Evolutionary conservation across 352 stramenopile species (phyloP).

Genomic region (Phytophthora syringae): DNA sequence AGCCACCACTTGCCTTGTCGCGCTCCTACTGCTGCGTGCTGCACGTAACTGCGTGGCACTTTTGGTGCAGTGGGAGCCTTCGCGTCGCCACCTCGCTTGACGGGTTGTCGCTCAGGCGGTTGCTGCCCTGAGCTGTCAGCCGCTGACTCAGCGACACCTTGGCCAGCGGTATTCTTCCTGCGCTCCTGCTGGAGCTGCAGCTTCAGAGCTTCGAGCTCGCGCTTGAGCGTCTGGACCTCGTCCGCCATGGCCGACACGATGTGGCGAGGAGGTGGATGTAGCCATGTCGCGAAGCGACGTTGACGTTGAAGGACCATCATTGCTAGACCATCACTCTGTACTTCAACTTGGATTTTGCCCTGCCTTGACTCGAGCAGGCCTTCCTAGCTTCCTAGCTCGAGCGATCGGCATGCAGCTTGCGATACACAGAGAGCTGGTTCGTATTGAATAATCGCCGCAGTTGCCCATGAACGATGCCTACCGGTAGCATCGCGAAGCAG

Average conservation of each 20-base stretch:
- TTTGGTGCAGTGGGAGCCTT: constrained; percentile 4
- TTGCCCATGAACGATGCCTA: not conserved
- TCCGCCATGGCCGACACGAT: constrained; percentile 28
- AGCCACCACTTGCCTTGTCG: constrained; percentile 77
- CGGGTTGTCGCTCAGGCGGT: constrained; percentile 7
- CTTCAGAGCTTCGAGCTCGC: constrained; percentile 62
- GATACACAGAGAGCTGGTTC: not conserved
- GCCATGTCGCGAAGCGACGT: constrained; percentile 50
- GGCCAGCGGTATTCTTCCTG: constrained; percentile 28
- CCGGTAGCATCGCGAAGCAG: not conserved
- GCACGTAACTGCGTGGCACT: constrained; percentile 23
- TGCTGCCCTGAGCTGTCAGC: not conserved
- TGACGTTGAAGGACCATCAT: constrained; percentile 62
- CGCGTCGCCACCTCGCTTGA: constrained; percentile 7
- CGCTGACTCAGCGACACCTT: not conserved
- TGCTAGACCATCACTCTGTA: constrained; percentile 63
- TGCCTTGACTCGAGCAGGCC: no score
- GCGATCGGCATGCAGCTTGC: not conserved
- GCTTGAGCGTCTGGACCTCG: constrained; percentile 58
- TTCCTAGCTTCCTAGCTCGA: no score
- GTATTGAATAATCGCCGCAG: no score
- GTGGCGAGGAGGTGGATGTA: constrained; percentile 12
- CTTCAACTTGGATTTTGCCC: constrained; percentile 3
- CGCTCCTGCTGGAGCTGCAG: constrained; percentile 56
- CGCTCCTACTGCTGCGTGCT: constrained; percentile 49